These are phyloP conservation scores for Funneliformis mosseae DNA, from an alignment of 192 early-diverging fungal species.

Conservation along the genomic window DNA sequence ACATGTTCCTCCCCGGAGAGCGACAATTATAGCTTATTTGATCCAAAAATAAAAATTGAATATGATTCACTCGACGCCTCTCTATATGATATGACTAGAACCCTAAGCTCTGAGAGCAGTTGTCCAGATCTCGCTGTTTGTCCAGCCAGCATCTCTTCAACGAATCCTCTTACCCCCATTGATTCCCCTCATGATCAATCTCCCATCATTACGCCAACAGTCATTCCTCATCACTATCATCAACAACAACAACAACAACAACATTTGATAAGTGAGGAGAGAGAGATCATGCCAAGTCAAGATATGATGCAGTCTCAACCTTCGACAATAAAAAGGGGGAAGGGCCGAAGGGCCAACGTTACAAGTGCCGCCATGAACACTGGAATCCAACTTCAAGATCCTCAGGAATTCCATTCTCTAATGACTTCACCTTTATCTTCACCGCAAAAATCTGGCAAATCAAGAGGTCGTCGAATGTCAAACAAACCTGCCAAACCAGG, in stretches of 20 bases:
- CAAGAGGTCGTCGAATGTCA: conserved; percentile 58
- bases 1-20: not conserved
- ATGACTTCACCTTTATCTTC: conserved; percentile 9
- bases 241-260: not conserved
- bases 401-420: conserved; percentile 14
- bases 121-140: conserved; percentile 16
- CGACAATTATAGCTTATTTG: not conserved
- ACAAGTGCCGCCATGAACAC: not conserved
- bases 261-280: not conserved
- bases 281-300: not conserved
- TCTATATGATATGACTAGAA: conserved; percentile 17
- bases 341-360: not conserved
- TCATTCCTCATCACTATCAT: not conserved
- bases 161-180: not conserved
- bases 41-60: conserved; percentile 29
- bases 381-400: conserved; percentile 20
- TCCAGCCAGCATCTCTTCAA: not conserved
- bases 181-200: conserved; percentile 27
- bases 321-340: not conserved
- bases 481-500: conserved; percentile 52
- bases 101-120: not conserved
- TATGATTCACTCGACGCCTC: not conserved
- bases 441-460: conserved; percentile 42
- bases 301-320: not conserved
- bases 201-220: not conserved